Conservation (phyloP, 176 grass and related monocot genomes). For the Tillandsia leiboldiana region DNA sequence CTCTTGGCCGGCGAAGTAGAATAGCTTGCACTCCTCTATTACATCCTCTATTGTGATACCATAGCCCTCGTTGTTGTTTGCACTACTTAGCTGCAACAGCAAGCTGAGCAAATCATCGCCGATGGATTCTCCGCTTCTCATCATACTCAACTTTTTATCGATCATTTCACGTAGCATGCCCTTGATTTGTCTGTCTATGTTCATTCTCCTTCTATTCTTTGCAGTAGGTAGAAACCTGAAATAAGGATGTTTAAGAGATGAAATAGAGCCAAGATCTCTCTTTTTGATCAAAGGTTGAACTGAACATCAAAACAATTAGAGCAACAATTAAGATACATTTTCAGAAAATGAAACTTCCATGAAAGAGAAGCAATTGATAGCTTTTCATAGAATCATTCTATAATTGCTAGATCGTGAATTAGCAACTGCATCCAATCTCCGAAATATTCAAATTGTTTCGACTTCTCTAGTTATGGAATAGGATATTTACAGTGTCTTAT, state of each 20-base stretch:
- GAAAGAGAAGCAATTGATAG: too few relatives aligned
- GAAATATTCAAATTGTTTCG: too few relatives aligned
- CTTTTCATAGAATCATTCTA: background rate
- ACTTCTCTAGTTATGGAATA: too few relatives aligned
- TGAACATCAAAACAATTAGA: too few relatives aligned
- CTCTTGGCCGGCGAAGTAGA: slow-evolving; percentile 69
- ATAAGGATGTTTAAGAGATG: background rate
- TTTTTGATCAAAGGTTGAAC: background rate
- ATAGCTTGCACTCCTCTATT: slow-evolving; percentile 77
- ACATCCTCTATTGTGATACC: slow-evolving; percentile 55
- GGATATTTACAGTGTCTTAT: too few relatives aligned
- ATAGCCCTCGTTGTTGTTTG: slow-evolving; percentile 14
- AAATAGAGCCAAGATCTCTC: background rate
- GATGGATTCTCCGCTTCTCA: slow-evolving; percentile 19
- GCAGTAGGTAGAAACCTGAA: slow-evolving; percentile 51
- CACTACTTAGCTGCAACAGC: slow-evolving; percentile 45
- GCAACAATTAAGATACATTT: too few relatives aligned
- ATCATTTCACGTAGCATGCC: slow-evolving; percentile 46
- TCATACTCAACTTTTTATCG: slow-evolving; percentile 29
- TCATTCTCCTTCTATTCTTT: slow-evolving; percentile 41
- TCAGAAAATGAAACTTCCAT: too few relatives aligned
- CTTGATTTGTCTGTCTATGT: slow-evolving; percentile 30
- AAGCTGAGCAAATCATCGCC: slow-evolving; percentile 53
- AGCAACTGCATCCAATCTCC: too few relatives aligned
- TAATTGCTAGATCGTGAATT: background rate